Percentiles rank a stretch among this genome's conserved stretches.
These are phyloP conservation scores for Schwanniomyces pseudopolymorphus DNA, from an alignment of 805 yeast species.

Conservation along the genomic window DNA sequence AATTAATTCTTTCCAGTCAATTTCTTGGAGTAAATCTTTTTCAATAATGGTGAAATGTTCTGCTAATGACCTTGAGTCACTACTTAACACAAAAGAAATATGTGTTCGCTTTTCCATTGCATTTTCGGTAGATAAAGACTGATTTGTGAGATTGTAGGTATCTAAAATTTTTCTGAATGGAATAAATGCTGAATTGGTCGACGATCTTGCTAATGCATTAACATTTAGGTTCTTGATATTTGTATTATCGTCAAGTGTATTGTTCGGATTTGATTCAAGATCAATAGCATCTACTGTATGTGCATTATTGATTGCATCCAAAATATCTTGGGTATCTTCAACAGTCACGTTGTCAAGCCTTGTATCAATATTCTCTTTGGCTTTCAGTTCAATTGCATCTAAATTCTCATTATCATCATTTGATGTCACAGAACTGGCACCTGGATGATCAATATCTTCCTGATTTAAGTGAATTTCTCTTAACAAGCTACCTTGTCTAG, in stretches of 20 bases:
- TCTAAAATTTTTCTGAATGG: conserved; percentile 19
- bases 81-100: conserved; percentile 78
- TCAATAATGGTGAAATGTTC: conserved; percentile 86
- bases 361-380: background rate
- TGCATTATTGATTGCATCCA: conserved; percentile 40
- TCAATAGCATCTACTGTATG: conserved; percentile 35
- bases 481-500: background rate
- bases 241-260: background rate
- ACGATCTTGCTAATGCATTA: background rate
- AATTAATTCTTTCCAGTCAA: conserved; percentile 89
- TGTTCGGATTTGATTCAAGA: background rate
- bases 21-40: conserved; percentile 74
- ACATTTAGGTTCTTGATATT: background rate
- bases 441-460: background rate
- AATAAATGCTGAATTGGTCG: background rate
- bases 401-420: background rate
- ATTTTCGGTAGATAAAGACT: conserved; percentile 36
- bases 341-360: background rate
- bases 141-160: conserved; percentile 28
- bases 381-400: background rate
- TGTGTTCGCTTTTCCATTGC: conserved; percentile 54
- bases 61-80: conserved; percentile 64
- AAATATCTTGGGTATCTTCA: conserved; percentile 34
- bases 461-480: background rate
- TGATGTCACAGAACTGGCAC: background rate